Base-by-base conservation (phyloP, 1,139 yeast genomes). In the Yamadazyma trypodendri region DNA sequence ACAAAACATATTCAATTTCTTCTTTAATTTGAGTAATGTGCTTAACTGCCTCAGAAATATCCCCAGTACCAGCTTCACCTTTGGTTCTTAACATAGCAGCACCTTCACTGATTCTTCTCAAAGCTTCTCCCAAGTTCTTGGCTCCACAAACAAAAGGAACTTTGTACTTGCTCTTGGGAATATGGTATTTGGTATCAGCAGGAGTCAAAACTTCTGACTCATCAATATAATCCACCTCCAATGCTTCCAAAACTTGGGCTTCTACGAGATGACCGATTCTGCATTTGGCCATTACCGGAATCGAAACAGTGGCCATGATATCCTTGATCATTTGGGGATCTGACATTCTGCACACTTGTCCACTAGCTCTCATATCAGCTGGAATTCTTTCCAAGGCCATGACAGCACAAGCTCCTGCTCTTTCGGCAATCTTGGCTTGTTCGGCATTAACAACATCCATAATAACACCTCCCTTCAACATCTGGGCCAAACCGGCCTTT, bases 11-110 rank as follows among this genome's bases (percentile, higher is more conserved):
- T 37, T 67, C 65, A 51, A 85, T 81, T 52, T 84, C 78, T 39
- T 64, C 57, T 42, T 69, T 72, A 54, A 85, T 81, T 45, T 73
- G 69, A 40, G 78, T 72, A 46, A 84, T 81, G 58, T 85, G 95
- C 54, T 74, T 77, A 39, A 85, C 89, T n/a, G 95, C 95, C 58
- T 85, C 92, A 23, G 87, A 79, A 38, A 85, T 82, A 58, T 85
- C 95, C 36, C 95, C 95, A 31, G 95, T 85, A 34, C 95, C 95
- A 16, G 95, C 94, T 60, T 84, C 95, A 48, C 95, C 95, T 63
- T 85, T 86, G 46, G 94, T 82, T 60, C 95, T 76, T 55, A 86
- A 77, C 92, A 86, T 84, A 32, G 92, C 90, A 30, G 95, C 94
- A 49, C 95, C 95, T 62, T 86, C 95, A 49, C 73, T 66, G 53